Percentiles rank a stretch among this genome's conserved stretches.
These are phyloP conservation scores for Micromonas commoda DNA, from an alignment of 139 green algal genomes.

Conservation along the genomic window DNA sequence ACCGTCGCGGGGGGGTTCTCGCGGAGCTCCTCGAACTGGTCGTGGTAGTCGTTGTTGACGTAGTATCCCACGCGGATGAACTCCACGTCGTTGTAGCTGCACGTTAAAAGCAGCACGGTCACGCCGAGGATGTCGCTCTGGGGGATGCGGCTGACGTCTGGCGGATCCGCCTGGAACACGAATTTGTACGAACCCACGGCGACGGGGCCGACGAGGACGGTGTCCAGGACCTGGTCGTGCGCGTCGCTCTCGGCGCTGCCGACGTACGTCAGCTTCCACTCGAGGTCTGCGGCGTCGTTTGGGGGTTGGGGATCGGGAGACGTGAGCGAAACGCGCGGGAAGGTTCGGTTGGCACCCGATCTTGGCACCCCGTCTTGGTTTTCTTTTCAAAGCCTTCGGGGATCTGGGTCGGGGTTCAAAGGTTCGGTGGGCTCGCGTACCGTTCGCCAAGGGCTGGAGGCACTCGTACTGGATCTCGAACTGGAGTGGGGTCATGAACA, in stretches of 20 bases:
- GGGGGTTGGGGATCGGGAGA: too few relatives aligned
- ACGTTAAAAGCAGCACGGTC: conserved; percentile 91
- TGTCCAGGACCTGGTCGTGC: conserved; percentile 90
- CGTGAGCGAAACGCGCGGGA: background rate
- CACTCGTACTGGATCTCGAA: conserved; percentile 97
- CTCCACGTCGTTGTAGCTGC: conserved; percentile 69
- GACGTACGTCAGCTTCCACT: conserved; percentile 95
- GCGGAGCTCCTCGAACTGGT: conserved; percentile 73
- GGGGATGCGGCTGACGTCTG: conserved; percentile 68
- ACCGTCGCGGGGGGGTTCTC: conserved; percentile 63
- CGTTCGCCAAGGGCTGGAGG: conserved; percentile 60
- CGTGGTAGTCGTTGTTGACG: conserved; percentile 89
- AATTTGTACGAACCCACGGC: conserved; percentile 81
- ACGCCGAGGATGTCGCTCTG: conserved; percentile 79
- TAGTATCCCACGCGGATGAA: conserved; percentile 78
- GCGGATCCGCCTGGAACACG: conserved; percentile 80
- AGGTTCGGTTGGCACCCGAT: background rate
- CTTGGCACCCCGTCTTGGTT: conserved; percentile 10
- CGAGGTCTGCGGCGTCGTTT: conserved; percentile 64
- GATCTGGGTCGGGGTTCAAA: background rate
- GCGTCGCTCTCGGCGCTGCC: conserved; percentile 84
- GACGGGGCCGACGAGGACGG: conserved; percentile 86
- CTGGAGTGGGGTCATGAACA: conserved; percentile 71
- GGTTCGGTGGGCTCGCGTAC: conserved; percentile 33
- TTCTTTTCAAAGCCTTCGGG: background rate